Evolutionary conservation across 495 filamentous ascomycete genomes (phyloP).

Genomic region (Neurospora sp.): DNA sequence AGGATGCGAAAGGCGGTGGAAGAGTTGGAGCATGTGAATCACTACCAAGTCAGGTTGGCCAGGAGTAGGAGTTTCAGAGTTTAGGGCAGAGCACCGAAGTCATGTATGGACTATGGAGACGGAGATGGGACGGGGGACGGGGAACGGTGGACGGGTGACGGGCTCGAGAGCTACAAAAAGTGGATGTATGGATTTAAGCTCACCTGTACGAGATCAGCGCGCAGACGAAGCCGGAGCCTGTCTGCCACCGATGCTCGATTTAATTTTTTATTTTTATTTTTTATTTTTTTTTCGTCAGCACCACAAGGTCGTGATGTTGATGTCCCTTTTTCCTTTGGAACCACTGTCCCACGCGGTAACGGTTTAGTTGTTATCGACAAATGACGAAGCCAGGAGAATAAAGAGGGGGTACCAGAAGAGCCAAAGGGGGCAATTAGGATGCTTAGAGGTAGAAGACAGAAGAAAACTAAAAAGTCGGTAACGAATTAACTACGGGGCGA

Average conservation of each 20-base stretch:
- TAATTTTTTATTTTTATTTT: slow-evolving; percentile 13
- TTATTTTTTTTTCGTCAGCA: slow-evolving; percentile 9
- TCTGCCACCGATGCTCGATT: slow-evolving; percentile 42
- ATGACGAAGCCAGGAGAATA: neutral
- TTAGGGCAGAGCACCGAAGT: neutral
- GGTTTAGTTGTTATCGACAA: neutral
- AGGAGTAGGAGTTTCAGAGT: slow-evolving; percentile 1
- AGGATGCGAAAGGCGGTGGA: neutral
- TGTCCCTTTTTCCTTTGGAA: neutral
- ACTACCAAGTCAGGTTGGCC: neutral
- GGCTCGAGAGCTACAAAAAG: neutral
- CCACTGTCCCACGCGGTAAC: neutral
- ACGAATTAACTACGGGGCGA: slow-evolving; percentile 10
- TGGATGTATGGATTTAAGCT: slow-evolving; percentile 12
- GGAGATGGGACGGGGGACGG: neutral
- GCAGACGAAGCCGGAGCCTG: slow-evolving; percentile 44
- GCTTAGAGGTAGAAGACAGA: neutral
- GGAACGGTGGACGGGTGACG: neutral
- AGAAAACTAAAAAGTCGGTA: slow-evolving; percentile 18
- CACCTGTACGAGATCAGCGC: slow-evolving; percentile 42
- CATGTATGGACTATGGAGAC: neutral
- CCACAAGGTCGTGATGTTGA: neutral
- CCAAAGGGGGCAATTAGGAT: neutral
- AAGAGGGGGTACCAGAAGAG: neutral
- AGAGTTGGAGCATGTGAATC: neutral